These are phyloP conservation scores for Trichophaea hybrida DNA, from an alignment of 2,329 filamentous ascomycete genomes.

Conservation along the genomic window DNA sequence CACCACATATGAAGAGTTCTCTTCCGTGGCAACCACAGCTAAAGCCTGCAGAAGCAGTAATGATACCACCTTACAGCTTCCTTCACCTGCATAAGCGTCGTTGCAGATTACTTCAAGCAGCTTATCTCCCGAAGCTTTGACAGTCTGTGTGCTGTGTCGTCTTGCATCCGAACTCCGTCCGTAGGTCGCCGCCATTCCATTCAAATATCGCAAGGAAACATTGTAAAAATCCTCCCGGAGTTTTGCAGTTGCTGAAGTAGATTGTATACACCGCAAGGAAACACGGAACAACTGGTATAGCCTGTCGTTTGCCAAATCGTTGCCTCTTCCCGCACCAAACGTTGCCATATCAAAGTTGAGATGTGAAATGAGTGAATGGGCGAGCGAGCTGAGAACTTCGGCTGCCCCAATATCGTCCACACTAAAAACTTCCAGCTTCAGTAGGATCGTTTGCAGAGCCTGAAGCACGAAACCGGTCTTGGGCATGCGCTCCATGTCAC, in stretches of 20 bases:
- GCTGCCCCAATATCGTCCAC: constrained; percentile 49
- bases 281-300: constrained; percentile 84
- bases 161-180: constrained; percentile 29
- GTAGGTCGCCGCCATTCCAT: constrained; percentile 40
- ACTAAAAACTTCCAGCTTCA: constrained; percentile 68
- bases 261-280: constrained; percentile 63
- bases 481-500: constrained; percentile 58
- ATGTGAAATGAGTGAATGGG: constrained; percentile 28
- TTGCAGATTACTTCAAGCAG: constrained; percentile 81
- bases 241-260: constrained; percentile 53
- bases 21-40: constrained; percentile 55
- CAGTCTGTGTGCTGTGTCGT: constrained; percentile 47
- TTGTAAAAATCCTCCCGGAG: constrained; percentile 79
- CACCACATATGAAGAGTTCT: constrained; percentile 59
- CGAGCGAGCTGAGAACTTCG: constrained; percentile 29
- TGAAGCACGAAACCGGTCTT: constrained; percentile 71
- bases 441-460: constrained; percentile 71
- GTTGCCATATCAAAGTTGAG: constrained; percentile 31
- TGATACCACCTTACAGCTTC: constrained; percentile 69
- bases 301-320: constrained; percentile 72
- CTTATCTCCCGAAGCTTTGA: constrained; percentile 66
- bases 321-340: constrained; percentile 35
- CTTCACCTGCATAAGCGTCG: constrained; percentile 75
- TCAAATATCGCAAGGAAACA: constrained; percentile 76
- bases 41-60: constrained; percentile 70